Evolutionary conservation across 2,329 filamentous ascomycete species (phyloP).

Genomic region (Grosmannia huntii): DNA sequence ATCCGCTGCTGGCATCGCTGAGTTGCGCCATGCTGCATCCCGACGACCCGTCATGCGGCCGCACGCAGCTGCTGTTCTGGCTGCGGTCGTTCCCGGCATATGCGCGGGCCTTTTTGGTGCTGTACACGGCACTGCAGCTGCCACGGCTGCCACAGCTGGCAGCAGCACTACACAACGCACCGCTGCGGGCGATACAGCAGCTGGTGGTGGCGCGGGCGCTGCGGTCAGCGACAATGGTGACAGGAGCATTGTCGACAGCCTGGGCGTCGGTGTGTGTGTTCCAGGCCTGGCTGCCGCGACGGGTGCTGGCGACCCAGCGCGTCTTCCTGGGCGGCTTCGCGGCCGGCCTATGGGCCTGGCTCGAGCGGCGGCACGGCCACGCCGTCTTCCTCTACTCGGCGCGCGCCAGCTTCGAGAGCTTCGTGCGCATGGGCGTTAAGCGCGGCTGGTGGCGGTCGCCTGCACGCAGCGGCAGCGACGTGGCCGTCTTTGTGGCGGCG

Average conservation of each 20-base stretch:
- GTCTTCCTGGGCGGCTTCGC: conserved; percentile 84
- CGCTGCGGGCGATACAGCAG: conserved; percentile 51
- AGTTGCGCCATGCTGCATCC: conserved; percentile 88
- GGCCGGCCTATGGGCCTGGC: conserved; percentile 72
- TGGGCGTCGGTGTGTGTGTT: conserved; percentile 90
- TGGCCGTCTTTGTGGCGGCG: conserved; percentile 69
- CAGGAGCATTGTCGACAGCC: conserved; percentile 69
- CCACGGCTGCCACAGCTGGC: conserved; percentile 36
- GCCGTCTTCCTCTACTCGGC: conserved; percentile 68
- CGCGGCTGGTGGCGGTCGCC: conserved; percentile 84
- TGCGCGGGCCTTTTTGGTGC: conserved; percentile 61
- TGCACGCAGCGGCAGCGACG: conserved; percentile 61
- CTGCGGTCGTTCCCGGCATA: conserved; percentile 69
- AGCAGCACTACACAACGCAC: conserved; percentile 53
- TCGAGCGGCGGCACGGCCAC: conserved; percentile 53
- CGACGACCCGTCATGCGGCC: conserved; percentile 72
- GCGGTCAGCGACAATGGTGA: conserved; percentile 63
- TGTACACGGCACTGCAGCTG: conserved; percentile 61
- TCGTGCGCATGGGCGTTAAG: conserved; percentile 94
- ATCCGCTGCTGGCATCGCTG: conserved; percentile 72
- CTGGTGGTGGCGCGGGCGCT: conserved; percentile 59
- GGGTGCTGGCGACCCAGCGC: conserved; percentile 64
- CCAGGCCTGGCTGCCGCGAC: conserved; percentile 62
- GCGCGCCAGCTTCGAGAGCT: conserved; percentile 63
- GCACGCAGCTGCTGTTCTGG: conserved; percentile 80